Conservation (phyloP, 805 yeast species). For the Debaryomyces prosopidis region DNA sequence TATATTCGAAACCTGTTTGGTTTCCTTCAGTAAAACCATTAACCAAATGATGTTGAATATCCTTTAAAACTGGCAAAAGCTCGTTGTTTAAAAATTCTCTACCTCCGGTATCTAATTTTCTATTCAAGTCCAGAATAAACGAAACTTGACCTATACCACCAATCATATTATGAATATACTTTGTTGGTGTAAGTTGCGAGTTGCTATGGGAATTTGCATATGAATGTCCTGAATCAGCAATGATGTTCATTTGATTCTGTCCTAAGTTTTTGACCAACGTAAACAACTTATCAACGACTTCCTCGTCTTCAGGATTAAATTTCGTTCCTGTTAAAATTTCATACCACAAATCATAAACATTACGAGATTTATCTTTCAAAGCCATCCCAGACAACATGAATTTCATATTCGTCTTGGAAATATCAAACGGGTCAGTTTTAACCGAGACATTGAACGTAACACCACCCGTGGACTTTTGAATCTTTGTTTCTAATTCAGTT, state of each 20-base stretch:
- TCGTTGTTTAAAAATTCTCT: slow-evolving; percentile 40
- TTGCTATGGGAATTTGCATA: slow-evolving; percentile 72
- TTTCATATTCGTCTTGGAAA: slow-evolving; percentile 48
- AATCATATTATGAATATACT: slow-evolving; percentile 60
- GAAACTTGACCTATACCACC: slow-evolving; percentile 78
- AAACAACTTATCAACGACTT: slow-evolving; percentile 60
- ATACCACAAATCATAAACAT: slow-evolving; percentile 64
- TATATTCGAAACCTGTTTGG: slow-evolving; percentile 42
- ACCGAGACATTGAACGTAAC: slow-evolving; percentile 61
- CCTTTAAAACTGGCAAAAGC: slow-evolving; percentile 63
- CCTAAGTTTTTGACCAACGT: slow-evolving; percentile 72
- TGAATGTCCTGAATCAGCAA: slow-evolving; percentile 87
- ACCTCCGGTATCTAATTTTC: slow-evolving; percentile 43
- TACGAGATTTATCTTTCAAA: slow-evolving; percentile 59
- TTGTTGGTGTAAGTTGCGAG: slow-evolving; percentile 60
- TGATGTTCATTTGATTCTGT: slow-evolving; percentile 72
- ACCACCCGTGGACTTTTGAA: slow-evolving; percentile 85
- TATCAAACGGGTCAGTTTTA: slow-evolving; percentile 53
- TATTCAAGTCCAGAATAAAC: slow-evolving; percentile 62
- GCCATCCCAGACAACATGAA: slow-evolving; percentile 69
- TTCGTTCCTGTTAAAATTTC: slow-evolving; percentile 71
- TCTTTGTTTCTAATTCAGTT: slow-evolving; percentile 82
- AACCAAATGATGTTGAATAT: slow-evolving; percentile 48
- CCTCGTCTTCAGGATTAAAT: slow-evolving; percentile 47
- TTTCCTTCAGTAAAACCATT: slow-evolving; percentile 21